Percentiles rank a stretch among this genome's conserved stretches.
These are phyloP conservation scores for Crataegus laevigata DNA, from an alignment of 306 rosid species.

Conservation along the genomic window DNA sequence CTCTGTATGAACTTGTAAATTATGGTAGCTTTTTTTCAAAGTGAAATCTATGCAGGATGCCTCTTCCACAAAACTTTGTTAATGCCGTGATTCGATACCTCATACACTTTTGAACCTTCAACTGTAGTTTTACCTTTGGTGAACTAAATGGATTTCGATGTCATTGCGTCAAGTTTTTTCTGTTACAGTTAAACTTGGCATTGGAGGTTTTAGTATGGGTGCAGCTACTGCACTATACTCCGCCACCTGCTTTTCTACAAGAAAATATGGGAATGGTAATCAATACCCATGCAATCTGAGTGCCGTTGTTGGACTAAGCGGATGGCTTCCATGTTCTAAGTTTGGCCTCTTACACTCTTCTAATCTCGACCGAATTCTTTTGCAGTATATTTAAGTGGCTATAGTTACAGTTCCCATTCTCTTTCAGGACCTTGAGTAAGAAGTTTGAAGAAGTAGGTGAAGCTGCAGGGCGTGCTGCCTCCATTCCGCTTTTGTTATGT, in stretches of 20 bases:
- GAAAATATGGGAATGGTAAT: conserved; percentile 64
- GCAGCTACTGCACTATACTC: conserved; percentile 93
- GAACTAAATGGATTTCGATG: neutral
- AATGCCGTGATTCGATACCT: neutral
- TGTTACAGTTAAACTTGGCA: conserved; percentile 81
- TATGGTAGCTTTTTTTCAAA: neutral
- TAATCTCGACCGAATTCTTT: conserved; percentile 5
- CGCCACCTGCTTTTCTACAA: conserved; percentile 56
- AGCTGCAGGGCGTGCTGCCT: conserved; percentile 52
- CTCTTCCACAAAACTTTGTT: neutral
- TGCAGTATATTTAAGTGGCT: neutral
- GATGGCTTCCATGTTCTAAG: conserved; percentile 99
- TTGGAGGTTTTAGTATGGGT: conserved; percentile 99
- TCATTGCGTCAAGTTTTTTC: neutral
- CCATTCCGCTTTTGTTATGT: conserved; percentile 79
- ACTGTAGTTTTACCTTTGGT: neutral
- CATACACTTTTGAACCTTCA: neutral
- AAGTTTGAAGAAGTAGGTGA: conserved; percentile 60
- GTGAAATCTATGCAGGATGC: neutral
- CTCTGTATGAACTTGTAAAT: neutral
- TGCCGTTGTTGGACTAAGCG: conserved; percentile 86
- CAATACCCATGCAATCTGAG: conserved; percentile 70
- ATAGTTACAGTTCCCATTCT: conserved; percentile 16
- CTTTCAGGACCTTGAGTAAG: conserved; percentile 55
- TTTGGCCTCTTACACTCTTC: conserved; percentile 24